Conservation (phyloP, 139 green algal genomes). For the Chlorella sorokiniana region DNA sequence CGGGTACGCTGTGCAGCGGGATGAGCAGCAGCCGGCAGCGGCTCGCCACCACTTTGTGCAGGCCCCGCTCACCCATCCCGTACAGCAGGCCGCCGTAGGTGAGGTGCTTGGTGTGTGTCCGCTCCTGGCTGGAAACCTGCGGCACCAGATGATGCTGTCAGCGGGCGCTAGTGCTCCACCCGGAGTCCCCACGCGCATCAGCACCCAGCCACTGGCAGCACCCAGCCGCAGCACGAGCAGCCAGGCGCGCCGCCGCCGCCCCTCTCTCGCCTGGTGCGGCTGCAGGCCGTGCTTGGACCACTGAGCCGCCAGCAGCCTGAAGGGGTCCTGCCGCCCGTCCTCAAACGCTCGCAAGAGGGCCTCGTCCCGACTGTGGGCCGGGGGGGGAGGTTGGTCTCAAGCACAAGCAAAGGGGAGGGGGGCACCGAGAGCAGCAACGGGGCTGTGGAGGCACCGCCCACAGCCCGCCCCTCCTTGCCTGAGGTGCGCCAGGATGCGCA, state of each 20-base stretch:
- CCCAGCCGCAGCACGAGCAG: background rate
- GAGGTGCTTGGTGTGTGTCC: background rate
- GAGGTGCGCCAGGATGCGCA: slow-evolving; percentile 93
- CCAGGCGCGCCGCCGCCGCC: background rate
- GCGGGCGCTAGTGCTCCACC: too few relatives aligned
- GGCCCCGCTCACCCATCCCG: background rate
- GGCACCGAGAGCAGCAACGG: background rate
- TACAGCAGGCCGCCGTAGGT: background rate
- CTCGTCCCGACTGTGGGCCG: slow-evolving; percentile 9
- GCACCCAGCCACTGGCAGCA: background rate
- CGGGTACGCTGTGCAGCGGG: background rate
- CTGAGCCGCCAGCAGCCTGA: slow-evolving; percentile 68
- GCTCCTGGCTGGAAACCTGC: background rate
- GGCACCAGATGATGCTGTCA: too few relatives aligned
- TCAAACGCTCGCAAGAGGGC: slow-evolving; percentile 63
- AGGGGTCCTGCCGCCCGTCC: slow-evolving; percentile 69
- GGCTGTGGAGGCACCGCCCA: background rate
- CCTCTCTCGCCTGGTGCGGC: background rate
- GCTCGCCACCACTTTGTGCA: too few relatives aligned
- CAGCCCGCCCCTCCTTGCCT: slow-evolving; percentile 28
- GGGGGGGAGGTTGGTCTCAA: slow-evolving; percentile 29
- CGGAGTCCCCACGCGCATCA: background rate
- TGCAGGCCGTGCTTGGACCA: slow-evolving; percentile 54
- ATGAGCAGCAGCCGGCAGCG: too few relatives aligned
- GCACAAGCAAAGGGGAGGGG: background rate